phyloP scores from a whole-genome alignment of 352 stramenopile genomes.

The Elongisporangium prolatum region DNA sequence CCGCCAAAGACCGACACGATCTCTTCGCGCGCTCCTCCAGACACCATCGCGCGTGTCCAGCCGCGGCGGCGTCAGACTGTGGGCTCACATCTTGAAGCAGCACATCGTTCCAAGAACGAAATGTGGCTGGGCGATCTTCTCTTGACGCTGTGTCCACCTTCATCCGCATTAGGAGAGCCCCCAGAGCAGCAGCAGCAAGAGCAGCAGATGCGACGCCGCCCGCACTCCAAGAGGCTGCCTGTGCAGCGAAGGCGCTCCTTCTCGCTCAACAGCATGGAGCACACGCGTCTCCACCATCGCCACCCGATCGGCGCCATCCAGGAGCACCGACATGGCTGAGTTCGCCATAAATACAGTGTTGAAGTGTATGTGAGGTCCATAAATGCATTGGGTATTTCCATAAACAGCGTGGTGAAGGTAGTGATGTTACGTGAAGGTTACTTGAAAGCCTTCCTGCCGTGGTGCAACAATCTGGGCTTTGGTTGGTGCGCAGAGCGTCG shows the following conservation, averaged over 20 bases:
- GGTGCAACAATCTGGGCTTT: conserved; percentile 2
- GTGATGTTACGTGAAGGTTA: conserved; percentile 16
- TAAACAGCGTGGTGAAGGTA: neutral
- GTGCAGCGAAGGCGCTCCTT: neutral
- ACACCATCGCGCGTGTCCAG: neutral
- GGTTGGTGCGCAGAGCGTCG: conserved; percentile 1
- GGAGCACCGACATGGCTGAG: neutral
- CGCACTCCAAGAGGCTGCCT: neutral
- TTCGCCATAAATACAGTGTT: neutral
- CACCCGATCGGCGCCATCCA: neutral
- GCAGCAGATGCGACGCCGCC: neutral
- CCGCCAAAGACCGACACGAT: neutral
- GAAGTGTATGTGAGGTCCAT: no score
- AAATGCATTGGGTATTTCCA: no score
- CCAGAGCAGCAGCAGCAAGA: neutral
- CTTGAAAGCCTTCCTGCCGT: neutral
- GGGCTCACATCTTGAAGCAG: neutral
- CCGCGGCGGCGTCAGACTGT: neutral
- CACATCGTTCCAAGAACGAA: neutral
- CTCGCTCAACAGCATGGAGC: neutral
- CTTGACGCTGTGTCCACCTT: neutral
- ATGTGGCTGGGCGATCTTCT: neutral
- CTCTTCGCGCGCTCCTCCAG: neutral
- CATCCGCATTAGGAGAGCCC: neutral
- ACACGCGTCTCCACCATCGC: neutral